Conservation (phyloP, 148 eudicot genomes). For the Amaranthus palmeri region DNA sequence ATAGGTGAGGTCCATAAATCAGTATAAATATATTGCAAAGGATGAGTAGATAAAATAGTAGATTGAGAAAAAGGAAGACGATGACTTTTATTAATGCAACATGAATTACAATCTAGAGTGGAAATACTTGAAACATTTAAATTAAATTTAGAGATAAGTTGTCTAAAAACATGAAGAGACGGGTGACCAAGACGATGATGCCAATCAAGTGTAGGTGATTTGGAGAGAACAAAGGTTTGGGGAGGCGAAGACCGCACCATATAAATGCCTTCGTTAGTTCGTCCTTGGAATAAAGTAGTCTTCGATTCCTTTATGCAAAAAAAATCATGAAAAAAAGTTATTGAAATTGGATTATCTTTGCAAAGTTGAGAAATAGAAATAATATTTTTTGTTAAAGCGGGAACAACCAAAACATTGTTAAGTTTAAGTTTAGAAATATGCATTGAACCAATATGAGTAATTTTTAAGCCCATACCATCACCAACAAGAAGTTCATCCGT, state of each 20-base stretch:
- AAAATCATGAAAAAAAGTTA: no score
- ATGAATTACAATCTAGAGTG: not conserved
- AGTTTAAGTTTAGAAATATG: not conserved
- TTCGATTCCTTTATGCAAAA: no score
- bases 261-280: no score
- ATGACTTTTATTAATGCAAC: not conserved
- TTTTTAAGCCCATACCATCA: not conserved
- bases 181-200: not conserved
- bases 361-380: not conserved
- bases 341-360: not conserved
- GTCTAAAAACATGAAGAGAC: not conserved
- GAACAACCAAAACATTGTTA: not conserved
- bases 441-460: not conserved
- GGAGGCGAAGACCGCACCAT: not conserved
- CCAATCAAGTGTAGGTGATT: not conserved
- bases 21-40: not conserved
- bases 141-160: not conserved
- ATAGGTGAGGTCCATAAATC: not conserved
- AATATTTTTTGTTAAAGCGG: not conserved
- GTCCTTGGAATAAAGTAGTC: no score
- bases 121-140: not conserved
- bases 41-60: not conserved
- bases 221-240: not conserved
- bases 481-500: slow-evolving; percentile 2
- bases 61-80: not conserved